Evolutionary conservation across 2,329 filamentous ascomycete genomes (phyloP).

Genomic region (Knufia fluminis): DNA sequence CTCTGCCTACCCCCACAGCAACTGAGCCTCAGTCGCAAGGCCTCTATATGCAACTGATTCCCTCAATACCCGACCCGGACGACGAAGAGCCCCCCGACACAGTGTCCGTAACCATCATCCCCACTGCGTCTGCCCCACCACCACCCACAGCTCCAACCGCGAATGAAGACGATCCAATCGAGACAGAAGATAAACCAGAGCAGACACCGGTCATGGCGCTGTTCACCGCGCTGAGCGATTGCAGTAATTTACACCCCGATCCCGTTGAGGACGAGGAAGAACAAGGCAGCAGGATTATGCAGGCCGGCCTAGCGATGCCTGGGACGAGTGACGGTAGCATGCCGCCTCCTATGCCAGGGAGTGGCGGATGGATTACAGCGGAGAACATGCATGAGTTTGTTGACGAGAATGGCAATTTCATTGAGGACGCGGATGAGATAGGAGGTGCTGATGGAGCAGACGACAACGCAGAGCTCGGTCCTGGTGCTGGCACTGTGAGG

Average conservation of each 20-base stretch:
- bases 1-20: conserved; percentile 29
- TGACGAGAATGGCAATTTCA: conserved; percentile 72
- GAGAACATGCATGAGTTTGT: conserved; percentile 83
- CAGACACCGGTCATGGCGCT: conserved; percentile 34
- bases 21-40: conserved; percentile 31
- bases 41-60: conserved; percentile 40
- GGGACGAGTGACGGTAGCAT: conserved; percentile 31
- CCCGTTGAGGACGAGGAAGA: conserved; percentile 31
- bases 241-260: conserved; percentile 41
- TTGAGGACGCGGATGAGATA: conserved; percentile 48
- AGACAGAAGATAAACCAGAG: conserved; percentile 26
- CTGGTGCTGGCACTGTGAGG: conserved; percentile 34
- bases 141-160: conserved; percentile 11
- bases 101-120: conserved; percentile 36
- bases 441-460: conserved; percentile 34
- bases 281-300: conserved; percentile 28
- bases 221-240: conserved; percentile 38
- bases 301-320: conserved; percentile 30
- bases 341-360: conserved; percentile 40
- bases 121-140: conserved; percentile 23
- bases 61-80: conserved; percentile 19
- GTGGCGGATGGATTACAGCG: conserved; percentile 59
- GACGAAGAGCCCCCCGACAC: conserved; percentile 34
- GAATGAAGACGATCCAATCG: conserved; percentile 19
- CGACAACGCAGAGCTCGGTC: conserved; percentile 41